Base-by-base conservation (phyloP, 139 green algal species). In the Chlorella sp. region DNA sequence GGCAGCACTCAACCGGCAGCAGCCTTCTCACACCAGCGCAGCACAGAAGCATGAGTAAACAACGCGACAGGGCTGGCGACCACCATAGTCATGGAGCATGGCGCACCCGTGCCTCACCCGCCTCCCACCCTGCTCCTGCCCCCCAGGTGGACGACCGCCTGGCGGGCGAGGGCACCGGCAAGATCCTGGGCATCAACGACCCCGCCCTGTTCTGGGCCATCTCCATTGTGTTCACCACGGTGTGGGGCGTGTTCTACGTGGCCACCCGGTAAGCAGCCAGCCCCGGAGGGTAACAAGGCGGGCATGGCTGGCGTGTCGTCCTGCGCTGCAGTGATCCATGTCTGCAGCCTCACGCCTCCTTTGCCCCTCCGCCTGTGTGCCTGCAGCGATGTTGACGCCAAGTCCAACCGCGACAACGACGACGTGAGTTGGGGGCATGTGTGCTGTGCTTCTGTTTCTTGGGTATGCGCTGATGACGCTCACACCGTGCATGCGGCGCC, bases 181-280 rank as follows among this genome's bases (percentile, higher is more conserved):
- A 84, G 56, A 85, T 86, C 48, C 77, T 93, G 38, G 91, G 91
- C 64, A 87, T 94, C 80, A 93, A 91, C 86, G 91, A 94, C 81
- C 76, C 82, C 73, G 32, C 81, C 64, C 74, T 94, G 13, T 92
- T 91, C 84, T 92, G 86, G 76, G 81, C 86, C 36, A 58, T 88
- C 41, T 22, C 65, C 26, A 41, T 43, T 48, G 69, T 17, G 38
- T 34, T 38, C 67, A 74, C 17, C 34, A 46, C 16, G 3, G 36
- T 74, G 36, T 74, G 67, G 30, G 81, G 84, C 24, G 80, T 85
- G 16, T 93, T 82, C 78, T 93, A 89, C 80, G 16, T 73, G 38
- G 65, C 67, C 54, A 43, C 85, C 40, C 51, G 51, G 51, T 60
- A 16, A 11, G 51, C 51, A 11, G 51, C 51, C 8, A n/a, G n/a